Evolutionary conservation across 2,329 filamentous ascomycete species (phyloP).

Genomic region (Aspergillus aculeatus): DNA sequence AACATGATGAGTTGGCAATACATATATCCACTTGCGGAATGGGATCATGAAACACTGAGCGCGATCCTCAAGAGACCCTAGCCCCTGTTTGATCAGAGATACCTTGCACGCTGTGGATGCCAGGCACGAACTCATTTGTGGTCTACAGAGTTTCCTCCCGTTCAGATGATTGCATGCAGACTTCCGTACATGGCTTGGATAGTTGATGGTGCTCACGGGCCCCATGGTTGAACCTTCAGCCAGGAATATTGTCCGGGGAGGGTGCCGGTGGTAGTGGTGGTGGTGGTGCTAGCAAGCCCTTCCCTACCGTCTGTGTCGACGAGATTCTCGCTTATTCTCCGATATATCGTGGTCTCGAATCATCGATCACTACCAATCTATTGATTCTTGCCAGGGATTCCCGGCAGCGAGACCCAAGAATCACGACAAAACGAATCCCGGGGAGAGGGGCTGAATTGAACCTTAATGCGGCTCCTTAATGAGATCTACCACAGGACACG

Average conservation of each 20-base stretch:
- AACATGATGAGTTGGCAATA: slow-evolving; percentile 12
- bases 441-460: slow-evolving; percentile 8
- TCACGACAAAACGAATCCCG: neutral
- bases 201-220: slow-evolving; percentile 4
- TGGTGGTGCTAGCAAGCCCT: neutral
- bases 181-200: slow-evolving; percentile 4
- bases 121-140: slow-evolving; percentile 19
- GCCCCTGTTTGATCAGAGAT: slow-evolving; percentile 9
- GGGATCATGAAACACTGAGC: slow-evolving; percentile 14
- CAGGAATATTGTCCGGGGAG: slow-evolving; percentile 11
- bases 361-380: slow-evolving; percentile 10
- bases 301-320: slow-evolving; percentile 7
- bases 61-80: slow-evolving; percentile 4
- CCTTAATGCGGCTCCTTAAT: slow-evolving; percentile 12
- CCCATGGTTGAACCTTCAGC: slow-evolving; percentile 3
- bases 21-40: slow-evolving; percentile 4
- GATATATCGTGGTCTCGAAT: slow-evolving; percentile 16
- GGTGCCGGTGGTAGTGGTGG: neutral
- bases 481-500: slow-evolving; percentile 4
- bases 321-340: slow-evolving; percentile 18
- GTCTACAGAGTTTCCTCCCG: neutral
- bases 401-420: slow-evolving; percentile 5
- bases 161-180: neutral
- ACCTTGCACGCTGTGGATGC: slow-evolving; percentile 12
- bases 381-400: slow-evolving; percentile 7